These are phyloP conservation scores for Pseudogymnoascus sp. DNA, from an alignment of 2,329 filamentous ascomycete species.

Conservation along the genomic window DNA sequence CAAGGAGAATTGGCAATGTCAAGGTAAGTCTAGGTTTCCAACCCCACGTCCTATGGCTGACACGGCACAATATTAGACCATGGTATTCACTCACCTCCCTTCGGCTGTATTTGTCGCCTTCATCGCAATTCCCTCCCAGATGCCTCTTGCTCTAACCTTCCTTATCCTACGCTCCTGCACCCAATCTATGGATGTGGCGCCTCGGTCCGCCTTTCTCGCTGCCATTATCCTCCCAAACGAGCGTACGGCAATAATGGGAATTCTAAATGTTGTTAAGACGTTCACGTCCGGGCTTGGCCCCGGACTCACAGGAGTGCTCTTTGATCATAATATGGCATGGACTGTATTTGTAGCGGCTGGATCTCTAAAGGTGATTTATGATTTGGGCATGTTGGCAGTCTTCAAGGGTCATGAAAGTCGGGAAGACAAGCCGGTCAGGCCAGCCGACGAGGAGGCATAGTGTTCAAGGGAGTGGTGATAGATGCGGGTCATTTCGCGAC, in stretches of 20 bases:
- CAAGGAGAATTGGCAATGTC: constrained; percentile 53
- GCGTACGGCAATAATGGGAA: constrained; percentile 64
- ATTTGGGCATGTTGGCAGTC: constrained; percentile 48
- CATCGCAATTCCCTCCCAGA: constrained; percentile 49
- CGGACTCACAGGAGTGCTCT: constrained; percentile 56
- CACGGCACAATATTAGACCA: constrained; percentile 43
- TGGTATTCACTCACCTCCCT: constrained; percentile 69
- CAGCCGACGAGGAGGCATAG: constrained; percentile 17
- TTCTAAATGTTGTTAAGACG: constrained; percentile 64
- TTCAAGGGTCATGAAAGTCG: constrained; percentile 33
- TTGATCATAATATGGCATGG: constrained; percentile 49
- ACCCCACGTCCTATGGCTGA: neutral
- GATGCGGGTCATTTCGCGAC: neutral
- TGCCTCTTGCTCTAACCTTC: constrained; percentile 50
- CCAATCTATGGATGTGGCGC: constrained; percentile 64
- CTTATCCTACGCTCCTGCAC: constrained; percentile 55
- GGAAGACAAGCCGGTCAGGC: constrained; percentile 18
- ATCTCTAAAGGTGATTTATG: constrained; percentile 53
- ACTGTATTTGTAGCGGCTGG: constrained; percentile 58
- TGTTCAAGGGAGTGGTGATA: too few species aligned
- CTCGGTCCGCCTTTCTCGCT: constrained; percentile 62
- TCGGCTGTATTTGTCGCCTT: constrained; percentile 58
- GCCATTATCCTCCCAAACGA: constrained; percentile 57
- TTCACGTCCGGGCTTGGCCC: constrained; percentile 55
- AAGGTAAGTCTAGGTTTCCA: constrained; percentile 41